These are phyloP conservation scores for Mortierella sp. DNA, from an alignment of 371 early-diverging fungal genomes.

Conservation along the genomic window DNA sequence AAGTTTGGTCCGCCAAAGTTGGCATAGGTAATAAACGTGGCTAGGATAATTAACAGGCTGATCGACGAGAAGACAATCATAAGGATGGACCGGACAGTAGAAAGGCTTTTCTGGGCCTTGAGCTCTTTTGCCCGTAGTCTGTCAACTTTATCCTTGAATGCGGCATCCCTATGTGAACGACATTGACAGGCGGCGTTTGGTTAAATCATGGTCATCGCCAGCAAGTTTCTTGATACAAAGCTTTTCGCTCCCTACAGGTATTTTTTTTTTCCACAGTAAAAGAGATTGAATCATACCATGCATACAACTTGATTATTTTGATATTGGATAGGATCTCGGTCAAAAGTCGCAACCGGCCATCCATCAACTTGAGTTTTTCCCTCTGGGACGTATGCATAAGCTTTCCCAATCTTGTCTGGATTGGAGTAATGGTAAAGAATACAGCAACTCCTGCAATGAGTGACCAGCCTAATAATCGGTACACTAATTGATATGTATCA, in stretches of 20 bases:
- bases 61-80: slow-evolving; percentile 53
- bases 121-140: slow-evolving; percentile 63
- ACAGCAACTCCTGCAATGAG: slow-evolving; percentile 87
- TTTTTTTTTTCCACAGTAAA: too few relatives aligned
- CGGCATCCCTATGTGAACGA: slow-evolving; percentile 68
- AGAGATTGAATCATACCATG: slow-evolving; percentile 60
- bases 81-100: slow-evolving; percentile 28
- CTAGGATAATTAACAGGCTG: slow-evolving; percentile 87
- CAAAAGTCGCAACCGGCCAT: slow-evolving; percentile 44
- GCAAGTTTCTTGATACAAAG: too few relatives aligned
- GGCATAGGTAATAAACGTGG: slow-evolving; percentile 84
- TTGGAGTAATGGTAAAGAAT: slow-evolving; percentile 78
- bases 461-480: slow-evolving; percentile 85
- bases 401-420: slow-evolving; percentile 62
- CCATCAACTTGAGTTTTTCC: slow-evolving; percentile 46
- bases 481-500: slow-evolving; percentile 60
- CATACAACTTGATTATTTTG: slow-evolving; percentile 90
- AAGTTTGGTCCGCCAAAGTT: slow-evolving; percentile 55
- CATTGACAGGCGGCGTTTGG: neutral
- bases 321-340: slow-evolving; percentile 93
- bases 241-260: too few relatives aligned
- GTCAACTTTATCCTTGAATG: slow-evolving; percentile 43
- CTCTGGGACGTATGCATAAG: slow-evolving; percentile 37
- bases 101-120: slow-evolving; percentile 61
- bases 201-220: too few relatives aligned